Conservation (phyloP, 2,329 filamentous ascomycete species). For the Catunica adiposa region DNA sequence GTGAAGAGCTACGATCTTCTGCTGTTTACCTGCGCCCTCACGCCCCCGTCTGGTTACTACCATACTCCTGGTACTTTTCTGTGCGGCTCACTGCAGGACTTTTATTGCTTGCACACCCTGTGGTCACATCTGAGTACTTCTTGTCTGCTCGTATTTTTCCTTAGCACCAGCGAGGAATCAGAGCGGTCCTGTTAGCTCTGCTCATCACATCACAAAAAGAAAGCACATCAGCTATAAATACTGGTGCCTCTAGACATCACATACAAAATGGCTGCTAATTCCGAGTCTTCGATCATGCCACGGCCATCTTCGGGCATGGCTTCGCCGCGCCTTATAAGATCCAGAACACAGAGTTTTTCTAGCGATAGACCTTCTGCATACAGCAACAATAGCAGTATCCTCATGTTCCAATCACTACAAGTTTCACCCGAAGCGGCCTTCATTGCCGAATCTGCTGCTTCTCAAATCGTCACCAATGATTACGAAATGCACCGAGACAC, state of each 20-base stretch:
- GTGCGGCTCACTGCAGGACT: neutral
- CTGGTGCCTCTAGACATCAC: neutral
- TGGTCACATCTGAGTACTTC: neutral
- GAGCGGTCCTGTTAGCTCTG: neutral
- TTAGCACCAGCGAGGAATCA: neutral
- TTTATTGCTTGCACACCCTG: neutral
- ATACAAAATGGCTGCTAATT: constrained; percentile 10
- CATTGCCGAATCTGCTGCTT: constrained; percentile 74
- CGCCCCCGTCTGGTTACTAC: neutral
- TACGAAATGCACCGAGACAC: constrained; percentile 58
- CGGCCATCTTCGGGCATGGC: constrained; percentile 22
- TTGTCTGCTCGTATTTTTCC: neutral
- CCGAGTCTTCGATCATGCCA: constrained; percentile 17
- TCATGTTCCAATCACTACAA: constrained; percentile 48
- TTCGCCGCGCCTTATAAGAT: constrained; percentile 24
- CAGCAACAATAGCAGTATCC: constrained; percentile 35
- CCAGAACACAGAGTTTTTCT: constrained; percentile 47
- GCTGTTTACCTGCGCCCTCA: neutral
- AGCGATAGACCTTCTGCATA: constrained; percentile 52
- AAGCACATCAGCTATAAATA: neutral
- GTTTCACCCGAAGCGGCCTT: constrained; percentile 69
- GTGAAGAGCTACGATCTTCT: neutral
- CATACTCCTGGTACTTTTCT: neutral
- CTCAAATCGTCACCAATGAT: constrained; percentile 80
- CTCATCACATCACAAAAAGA: neutral